phyloP scores from a whole-genome alignment of 352 stramenopile genomes.

The Pythium coloratum region DNA sequence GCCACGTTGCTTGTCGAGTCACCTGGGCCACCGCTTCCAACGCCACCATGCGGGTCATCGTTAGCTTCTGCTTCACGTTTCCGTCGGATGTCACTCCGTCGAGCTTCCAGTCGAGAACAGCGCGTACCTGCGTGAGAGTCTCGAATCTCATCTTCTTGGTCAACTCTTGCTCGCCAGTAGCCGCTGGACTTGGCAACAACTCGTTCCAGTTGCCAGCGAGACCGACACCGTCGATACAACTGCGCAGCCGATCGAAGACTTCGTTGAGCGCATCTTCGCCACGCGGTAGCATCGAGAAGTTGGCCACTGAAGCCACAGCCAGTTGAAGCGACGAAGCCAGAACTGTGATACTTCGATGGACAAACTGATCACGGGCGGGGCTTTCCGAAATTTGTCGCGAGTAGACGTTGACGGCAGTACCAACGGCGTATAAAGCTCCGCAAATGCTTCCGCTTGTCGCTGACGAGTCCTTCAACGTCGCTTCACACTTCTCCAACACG shows the following conservation, averaged over 20 bases:
- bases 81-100: constrained; percentile 18
- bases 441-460: neutral
- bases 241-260: constrained; percentile 17
- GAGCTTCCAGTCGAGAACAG: constrained; percentile 25
- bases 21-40: constrained; percentile 16
- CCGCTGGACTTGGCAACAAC: neutral
- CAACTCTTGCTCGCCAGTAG: neutral
- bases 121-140: constrained; percentile 12
- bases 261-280: constrained; percentile 22
- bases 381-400: neutral
- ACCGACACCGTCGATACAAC: constrained; percentile 20
- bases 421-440: constrained; percentile 17
- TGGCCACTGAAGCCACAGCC: constrained; percentile 5
- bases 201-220: constrained; percentile 23
- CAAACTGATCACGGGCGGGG: neutral
- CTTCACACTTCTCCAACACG: neutral
- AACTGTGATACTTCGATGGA: neutral
- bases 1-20: constrained; percentile 6
- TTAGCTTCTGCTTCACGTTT: constrained; percentile 24
- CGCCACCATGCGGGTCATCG: constrained; percentile 2
- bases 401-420: neutral
- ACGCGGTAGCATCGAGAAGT: constrained; percentile 20
- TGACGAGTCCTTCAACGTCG: constrained; percentile 1
- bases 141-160: constrained; percentile 7
- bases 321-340: neutral